A percentile compares a stretch with the other conserved stretches of the same genome.
phyloP scores from a whole-genome alignment of 352 stramenopile species.

The Discostella stelligera region DNA sequence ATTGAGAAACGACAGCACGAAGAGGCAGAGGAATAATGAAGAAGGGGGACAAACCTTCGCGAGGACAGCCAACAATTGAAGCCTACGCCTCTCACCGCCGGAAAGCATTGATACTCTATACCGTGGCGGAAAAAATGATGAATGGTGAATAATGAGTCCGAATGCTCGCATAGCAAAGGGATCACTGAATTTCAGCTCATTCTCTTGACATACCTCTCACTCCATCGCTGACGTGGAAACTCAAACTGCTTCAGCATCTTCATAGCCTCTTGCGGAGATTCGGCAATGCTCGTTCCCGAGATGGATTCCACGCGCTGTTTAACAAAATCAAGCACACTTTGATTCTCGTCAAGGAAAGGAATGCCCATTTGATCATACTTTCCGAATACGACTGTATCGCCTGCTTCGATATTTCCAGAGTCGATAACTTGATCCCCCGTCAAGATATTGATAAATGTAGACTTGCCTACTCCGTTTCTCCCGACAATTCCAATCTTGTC shows the following conservation, averaged over 20 bases:
- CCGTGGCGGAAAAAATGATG: constrained; percentile 1
- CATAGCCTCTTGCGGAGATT: constrained; percentile 68
- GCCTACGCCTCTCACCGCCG: constrained; percentile 68
- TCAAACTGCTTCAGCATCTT: constrained; percentile 78
- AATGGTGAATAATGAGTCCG: constrained; percentile 2
- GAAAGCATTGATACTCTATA: constrained; percentile 68
- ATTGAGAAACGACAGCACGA: constrained; percentile 14
- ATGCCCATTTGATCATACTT: constrained; percentile 82
- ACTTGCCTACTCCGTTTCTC: constrained; percentile 65
- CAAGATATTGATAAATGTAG: constrained; percentile 69
- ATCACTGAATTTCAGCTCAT: constrained; percentile 4
- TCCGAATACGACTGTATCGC: constrained; percentile 79
- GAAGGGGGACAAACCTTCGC: constrained; percentile 53
- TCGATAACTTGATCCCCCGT: constrained; percentile 61
- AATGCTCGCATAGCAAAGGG: neutral
- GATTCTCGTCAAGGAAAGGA: constrained; percentile 62
- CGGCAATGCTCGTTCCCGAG: constrained; percentile 37
- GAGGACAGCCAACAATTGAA: constrained; percentile 78
- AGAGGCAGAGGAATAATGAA: neutral
- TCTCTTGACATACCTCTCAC: constrained; percentile 51
- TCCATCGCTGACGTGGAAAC: constrained; percentile 72
- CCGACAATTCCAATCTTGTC: constrained; percentile 74
- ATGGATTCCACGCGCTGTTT: constrained; percentile 64
- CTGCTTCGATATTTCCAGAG: constrained; percentile 62
- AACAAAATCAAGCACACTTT: constrained; percentile 76